Conservation (phyloP, 139 green algal genomes). For the Diplosphaera chodatii region DNA sequence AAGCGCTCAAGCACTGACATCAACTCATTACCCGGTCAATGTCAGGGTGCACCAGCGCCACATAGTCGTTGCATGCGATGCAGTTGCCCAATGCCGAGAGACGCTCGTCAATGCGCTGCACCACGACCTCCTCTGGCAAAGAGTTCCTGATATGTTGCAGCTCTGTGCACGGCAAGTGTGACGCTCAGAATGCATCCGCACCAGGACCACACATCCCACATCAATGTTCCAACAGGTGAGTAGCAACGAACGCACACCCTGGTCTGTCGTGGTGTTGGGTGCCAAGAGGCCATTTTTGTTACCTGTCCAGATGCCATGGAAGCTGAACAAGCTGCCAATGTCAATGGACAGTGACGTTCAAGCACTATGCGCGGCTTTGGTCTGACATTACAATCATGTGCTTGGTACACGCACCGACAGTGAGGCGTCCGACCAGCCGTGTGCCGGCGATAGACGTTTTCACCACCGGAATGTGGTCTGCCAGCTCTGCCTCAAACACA, state of each 20-base stretch:
- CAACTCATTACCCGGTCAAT: slow-evolving; percentile 63
- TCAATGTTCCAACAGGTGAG: neutral
- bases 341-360: no score
- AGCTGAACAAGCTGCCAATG: no score
- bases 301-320: slow-evolving; percentile 28
- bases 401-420: slow-evolving; percentile 35
- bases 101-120: slow-evolving; percentile 94
- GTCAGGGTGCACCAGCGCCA: slow-evolving; percentile 95
- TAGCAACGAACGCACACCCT: slow-evolving; percentile 44
- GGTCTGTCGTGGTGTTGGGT: slow-evolving; percentile 91
- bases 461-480: slow-evolving; percentile 94
- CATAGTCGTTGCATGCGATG: slow-evolving; percentile 98
- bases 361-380: no score
- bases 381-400: no score
- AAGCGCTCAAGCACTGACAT: no score
- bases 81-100: slow-evolving; percentile 97
- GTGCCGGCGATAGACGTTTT: slow-evolving; percentile 90
- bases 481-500: slow-evolving; percentile 94
- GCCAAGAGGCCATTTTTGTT: slow-evolving; percentile 98
- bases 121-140: slow-evolving; percentile 95
- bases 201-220: no score
- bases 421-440: slow-evolving; percentile 89
- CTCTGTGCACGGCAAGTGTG: slow-evolving; percentile 49
- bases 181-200: no score
- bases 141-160: slow-evolving; percentile 95